Evolutionary conservation across 2,329 filamentous ascomycete species (phyloP).

Genomic region (Curvularia spicifera): DNA sequence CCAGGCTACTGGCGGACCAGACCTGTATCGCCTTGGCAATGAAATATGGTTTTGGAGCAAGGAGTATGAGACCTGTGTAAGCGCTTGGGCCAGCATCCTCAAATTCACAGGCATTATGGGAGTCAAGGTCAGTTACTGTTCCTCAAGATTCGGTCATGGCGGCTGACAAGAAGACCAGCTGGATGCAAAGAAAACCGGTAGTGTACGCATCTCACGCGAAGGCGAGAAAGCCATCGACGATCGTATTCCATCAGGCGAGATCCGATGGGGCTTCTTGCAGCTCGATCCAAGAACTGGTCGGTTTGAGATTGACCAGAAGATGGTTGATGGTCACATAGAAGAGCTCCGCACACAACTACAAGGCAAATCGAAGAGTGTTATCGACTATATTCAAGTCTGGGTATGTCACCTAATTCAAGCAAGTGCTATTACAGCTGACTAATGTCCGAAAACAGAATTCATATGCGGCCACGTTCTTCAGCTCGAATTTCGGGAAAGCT

Average conservation of each 20-base stretch:
- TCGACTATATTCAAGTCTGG: slow-evolving; percentile 40
- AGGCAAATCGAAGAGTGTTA: slow-evolving; percentile 41
- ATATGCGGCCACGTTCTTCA: slow-evolving; percentile 61
- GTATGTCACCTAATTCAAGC: slow-evolving; percentile 5
- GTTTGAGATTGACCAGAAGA: slow-evolving; percentile 44
- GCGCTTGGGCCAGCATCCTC: slow-evolving; percentile 55
- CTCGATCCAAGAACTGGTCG: slow-evolving; percentile 34
- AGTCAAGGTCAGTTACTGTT: slow-evolving; percentile 37
- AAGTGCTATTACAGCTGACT: not conserved
- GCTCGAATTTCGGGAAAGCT: slow-evolving; percentile 60
- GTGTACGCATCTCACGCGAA: slow-evolving; percentile 43
- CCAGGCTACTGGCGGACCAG: slow-evolving; percentile 49
- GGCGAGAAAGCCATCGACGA: slow-evolving; percentile 24
- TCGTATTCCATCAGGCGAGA: slow-evolving; percentile 37
- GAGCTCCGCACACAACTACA: slow-evolving; percentile 41
- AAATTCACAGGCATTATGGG: slow-evolving; percentile 54
- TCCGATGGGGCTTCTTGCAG: slow-evolving; percentile 44
- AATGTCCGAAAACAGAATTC: slow-evolving; percentile 56
- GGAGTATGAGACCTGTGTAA: slow-evolving; percentile 49
- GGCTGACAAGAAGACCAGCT: slow-evolving; percentile 32
- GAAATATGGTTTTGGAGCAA: slow-evolving; percentile 58
- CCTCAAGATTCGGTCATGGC: not conserved
- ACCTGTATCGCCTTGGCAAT: slow-evolving; percentile 58
- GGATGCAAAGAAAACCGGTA: slow-evolving; percentile 53
- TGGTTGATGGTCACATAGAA: slow-evolving; percentile 41